Base-by-base conservation (phyloP, 495 filamentous ascomycete genomes). In the Aspergillus ostianus region DNA sequence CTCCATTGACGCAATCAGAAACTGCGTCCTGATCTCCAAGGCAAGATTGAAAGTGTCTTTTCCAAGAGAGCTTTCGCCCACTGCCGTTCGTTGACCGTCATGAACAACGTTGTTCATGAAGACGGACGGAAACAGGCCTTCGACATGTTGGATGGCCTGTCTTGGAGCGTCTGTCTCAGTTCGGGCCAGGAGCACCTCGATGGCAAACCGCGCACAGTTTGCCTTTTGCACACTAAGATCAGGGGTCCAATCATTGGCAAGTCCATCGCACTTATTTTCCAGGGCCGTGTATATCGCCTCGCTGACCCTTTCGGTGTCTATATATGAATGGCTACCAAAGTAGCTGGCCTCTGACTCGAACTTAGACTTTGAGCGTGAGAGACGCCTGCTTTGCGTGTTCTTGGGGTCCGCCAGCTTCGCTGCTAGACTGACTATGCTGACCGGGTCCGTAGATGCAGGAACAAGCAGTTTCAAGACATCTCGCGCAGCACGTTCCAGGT, bases 1-100 rank as follows among this genome's bases (percentile, higher is more conserved):
- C 47, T 76, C 72, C 21, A 79, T 55, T 5, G 67, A 61, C 45
- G 65, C 56, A 21, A 76, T 69, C 27, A 77, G 58, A 21, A 63
- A 68, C 50, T 78, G 76, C 0, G 76, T 79, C 9, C 77, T 68
- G 30, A 80, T 73, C 21, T 74, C 67, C 26, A 80, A 56, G 0
- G 76, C 77, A 23, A 80, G 65, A 21, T 72, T 63, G 41, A 78
- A 70, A 0, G 75, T 76, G 12, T 65, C 63, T 12, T 62, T 64
- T 12, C 61, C 53, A 4, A 73, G 61, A 20, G 29, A 44, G 49
- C 73, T 80, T n/a, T 64, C 55, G 2, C 71, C 77, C 1, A 59
- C n/a, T 2, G 45, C 8, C 4, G 57, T n/a, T 7, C 50, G 51
- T 13, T 47, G n/a, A 7, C 51, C 53, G 0, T 56, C 55, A 6